Evolutionary conservation across 2,329 filamentous ascomycete genomes (phyloP), one percentile per base, ranked within the genome.

Genomic region (Alternaria arbusti): DNA sequence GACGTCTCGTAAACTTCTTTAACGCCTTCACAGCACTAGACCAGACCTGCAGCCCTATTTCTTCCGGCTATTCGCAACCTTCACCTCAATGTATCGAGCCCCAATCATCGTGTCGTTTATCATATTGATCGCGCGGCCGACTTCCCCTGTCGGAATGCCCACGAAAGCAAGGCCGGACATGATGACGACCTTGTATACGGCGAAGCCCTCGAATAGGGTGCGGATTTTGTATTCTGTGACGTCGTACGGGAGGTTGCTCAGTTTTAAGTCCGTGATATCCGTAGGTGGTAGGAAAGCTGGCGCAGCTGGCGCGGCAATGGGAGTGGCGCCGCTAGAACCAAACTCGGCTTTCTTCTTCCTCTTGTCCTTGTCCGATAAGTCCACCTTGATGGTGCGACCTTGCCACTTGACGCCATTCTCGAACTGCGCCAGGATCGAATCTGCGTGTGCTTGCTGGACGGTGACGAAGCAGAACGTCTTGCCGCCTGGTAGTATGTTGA

Each of bases 261-360:
- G 36, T 17, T 30, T 55, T 2, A 30, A 8, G 7, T 55, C 36
- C 3, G 52, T 55, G 22, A 2, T 30, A 4, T 22, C 13, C 1
- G n/a, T 11, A 12, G 32, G 23, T 8, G 40, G 32, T 5, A n/a
- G 32, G 5, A 4, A 0, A 36, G 32, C 15, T 5, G 32, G 32
- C 2, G 32, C 8, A 36, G n/a, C n/a, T n/a, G n/a, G n/a, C n/a
- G n/a, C n/a, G n/a, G 15, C 0, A n/a, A 9, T 3, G 0, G 32
- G 13, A 9, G 32, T 2, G 7, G 23, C 22, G 32, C 13, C 1
- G 3, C 6, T 0, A 4, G 4, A 12, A 9, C 20, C 23, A 15
- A 51, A 30, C 36, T 1, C 36, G 11, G n/a, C n/a, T 1, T 25
- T 28, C 5, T 1, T 30, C 12, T 45, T 45, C 12, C 26, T 22